Evolutionary conservation across 2,329 filamentous ascomycete species (phyloP).

Genomic region (Alternaria sp.): DNA sequence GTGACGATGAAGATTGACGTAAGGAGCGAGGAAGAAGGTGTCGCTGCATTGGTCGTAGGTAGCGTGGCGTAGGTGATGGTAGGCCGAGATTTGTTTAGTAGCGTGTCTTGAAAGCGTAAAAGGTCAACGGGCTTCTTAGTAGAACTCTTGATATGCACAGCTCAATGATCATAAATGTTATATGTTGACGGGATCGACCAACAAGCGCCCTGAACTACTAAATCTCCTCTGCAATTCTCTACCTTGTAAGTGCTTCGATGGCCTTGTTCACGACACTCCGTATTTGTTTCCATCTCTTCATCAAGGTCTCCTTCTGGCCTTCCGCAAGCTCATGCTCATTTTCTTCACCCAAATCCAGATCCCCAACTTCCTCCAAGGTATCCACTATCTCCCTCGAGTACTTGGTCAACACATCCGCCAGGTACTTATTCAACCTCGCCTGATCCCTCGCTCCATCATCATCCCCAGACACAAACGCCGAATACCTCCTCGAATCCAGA

Average conservation of each 20-base stretch:
- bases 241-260: constrained; percentile 15
- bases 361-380: constrained; percentile 38
- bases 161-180: constrained; percentile 12
- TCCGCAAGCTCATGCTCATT: neutral
- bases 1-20: constrained; percentile 96
- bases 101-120: constrained; percentile 15
- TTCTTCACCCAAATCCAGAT: constrained; percentile 24
- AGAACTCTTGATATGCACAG: constrained; percentile 17
- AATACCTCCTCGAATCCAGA: constrained; percentile 40
- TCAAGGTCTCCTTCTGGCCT: constrained; percentile 36
- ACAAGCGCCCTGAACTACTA: neutral
- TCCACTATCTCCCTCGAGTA: constrained; percentile 43
- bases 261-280: constrained; percentile 30
- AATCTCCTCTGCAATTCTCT: neutral
- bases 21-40: constrained; percentile 89
- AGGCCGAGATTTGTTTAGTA: neutral
- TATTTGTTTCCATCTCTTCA: constrained; percentile 53
- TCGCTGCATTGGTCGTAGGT: constrained; percentile 83
- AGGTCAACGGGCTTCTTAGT: constrained; percentile 9
- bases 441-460: constrained; percentile 49
- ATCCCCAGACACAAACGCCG: constrained; percentile 42
- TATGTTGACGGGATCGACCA: neutral
- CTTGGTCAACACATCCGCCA: constrained; percentile 41
- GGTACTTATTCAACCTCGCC: constrained; percentile 50
- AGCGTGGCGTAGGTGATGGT: constrained; percentile 73